phyloP scores from a whole-genome alignment of 768 basidiomycete genomes.

The Lactarius indigo region DNA sequence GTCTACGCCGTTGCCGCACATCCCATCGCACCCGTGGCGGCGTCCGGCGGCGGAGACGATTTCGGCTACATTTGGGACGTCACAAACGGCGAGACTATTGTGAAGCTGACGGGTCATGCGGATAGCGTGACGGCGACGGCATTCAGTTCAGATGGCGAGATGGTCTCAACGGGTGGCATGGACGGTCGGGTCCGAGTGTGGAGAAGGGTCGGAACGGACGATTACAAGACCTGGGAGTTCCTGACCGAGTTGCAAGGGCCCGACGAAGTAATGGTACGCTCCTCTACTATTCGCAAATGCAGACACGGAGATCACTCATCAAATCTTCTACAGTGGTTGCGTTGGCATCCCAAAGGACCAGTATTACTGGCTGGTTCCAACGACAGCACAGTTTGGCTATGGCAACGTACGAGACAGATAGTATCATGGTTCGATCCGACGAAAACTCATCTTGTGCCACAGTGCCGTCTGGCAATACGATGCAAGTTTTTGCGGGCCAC shows the following conservation, averaged over 20 bases:
- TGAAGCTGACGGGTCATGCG: conserved; percentile 85
- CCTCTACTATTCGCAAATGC: background rate
- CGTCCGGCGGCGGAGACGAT: conserved; percentile 95
- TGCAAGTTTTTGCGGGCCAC: conserved; percentile 96
- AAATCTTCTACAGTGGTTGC: conserved; percentile 64
- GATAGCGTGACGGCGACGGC: conserved; percentile 81
- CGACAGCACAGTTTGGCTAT: conserved; percentile 93
- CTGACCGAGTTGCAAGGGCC: conserved; percentile 89
- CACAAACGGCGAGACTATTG: conserved; percentile 73
- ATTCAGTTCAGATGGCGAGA: conserved; percentile 87
- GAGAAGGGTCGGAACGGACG: conserved; percentile 74
- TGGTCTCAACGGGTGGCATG: conserved; percentile 97
- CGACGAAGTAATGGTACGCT: conserved; percentile 87
- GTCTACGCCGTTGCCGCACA: conserved; percentile 85
- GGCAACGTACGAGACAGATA: conserved; percentile 72
- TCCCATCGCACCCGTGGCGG: conserved; percentile 77
- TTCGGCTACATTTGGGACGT: conserved; percentile 92
- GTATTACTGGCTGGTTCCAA: conserved; percentile 90
- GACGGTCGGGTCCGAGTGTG: conserved; percentile 93
- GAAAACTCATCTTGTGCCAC: conserved; percentile 14
- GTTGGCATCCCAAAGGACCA: conserved; percentile 94
- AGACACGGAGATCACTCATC: conserved; percentile 7
- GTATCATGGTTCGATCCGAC: background rate
- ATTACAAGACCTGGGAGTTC: conserved; percentile 88
- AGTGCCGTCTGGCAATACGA: conserved; percentile 94